A percentile compares a stretch with the other conserved stretches of the same genome.
Evolutionary conservation across 192 early-diverging fungal species (phyloP).

Genomic region (Endogone sp.): DNA sequence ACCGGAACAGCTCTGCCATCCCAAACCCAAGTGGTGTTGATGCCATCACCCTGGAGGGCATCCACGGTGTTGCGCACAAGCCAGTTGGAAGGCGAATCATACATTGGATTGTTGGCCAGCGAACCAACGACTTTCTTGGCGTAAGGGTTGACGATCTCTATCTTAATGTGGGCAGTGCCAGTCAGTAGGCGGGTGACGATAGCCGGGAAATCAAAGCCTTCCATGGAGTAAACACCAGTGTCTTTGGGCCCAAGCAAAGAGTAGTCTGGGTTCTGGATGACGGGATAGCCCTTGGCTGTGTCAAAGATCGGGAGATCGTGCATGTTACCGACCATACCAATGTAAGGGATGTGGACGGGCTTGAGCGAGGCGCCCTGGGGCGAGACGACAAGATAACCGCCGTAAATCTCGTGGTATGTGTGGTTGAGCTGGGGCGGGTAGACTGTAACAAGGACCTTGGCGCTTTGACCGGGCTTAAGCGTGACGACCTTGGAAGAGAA

Average conservation of each 20-base stretch:
- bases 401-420: constrained; percentile 30
- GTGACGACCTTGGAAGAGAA: constrained; percentile 5
- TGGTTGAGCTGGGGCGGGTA: constrained; percentile 13
- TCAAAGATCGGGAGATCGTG: constrained; percentile 38
- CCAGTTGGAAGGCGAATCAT: background rate
- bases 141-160: constrained; percentile 10
- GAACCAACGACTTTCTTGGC: constrained; percentile 6
- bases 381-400: constrained; percentile 36
- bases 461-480: constrained; percentile 5
- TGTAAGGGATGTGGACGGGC: constrained; percentile 39
- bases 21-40: constrained; percentile 12
- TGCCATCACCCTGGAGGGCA: background rate
- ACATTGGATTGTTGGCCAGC: constrained; percentile 13
- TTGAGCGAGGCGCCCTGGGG: constrained; percentile 13
- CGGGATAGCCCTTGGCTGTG: constrained; percentile 8
- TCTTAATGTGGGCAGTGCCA: constrained; percentile 15
- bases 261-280: constrained; percentile 4
- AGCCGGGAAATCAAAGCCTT: background rate
- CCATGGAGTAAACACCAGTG: background rate
- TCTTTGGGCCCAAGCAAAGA: background rate
- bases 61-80: constrained; percentile 14
- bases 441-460: constrained; percentile 13
- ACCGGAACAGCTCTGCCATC: constrained; percentile 15
- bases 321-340: constrained; percentile 37
- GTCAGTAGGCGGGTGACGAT: constrained; percentile 17